phyloP scores from a whole-genome alignment of 345 rosid species.

The Rhizophora apiculata region DNA sequence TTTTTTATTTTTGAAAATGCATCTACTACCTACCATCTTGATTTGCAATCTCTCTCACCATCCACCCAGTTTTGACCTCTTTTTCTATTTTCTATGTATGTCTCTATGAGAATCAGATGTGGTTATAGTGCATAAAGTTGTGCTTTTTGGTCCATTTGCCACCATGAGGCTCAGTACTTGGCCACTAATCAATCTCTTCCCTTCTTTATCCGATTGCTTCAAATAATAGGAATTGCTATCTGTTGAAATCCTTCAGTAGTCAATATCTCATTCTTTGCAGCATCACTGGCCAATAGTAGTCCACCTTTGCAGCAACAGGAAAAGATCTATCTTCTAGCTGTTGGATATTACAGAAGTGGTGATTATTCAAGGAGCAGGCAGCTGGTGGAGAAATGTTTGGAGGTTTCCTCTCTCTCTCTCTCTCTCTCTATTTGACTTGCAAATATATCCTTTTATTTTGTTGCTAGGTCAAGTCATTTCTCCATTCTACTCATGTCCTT shows the following conservation, averaged over 20 bases:
- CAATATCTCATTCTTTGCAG: slow-evolving; percentile 31
- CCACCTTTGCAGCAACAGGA: slow-evolving; percentile 40
- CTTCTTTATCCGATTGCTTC: not conserved
- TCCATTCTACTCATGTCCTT: not conserved
- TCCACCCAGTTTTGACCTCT: no score
- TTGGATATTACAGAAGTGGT: slow-evolving; percentile 72
- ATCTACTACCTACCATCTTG: no score
- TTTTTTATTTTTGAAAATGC: no score
- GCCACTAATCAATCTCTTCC: not conserved
- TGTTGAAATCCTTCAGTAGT: slow-evolving; percentile 3
- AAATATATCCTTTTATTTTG: not conserved
- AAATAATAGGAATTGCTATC: not conserved
- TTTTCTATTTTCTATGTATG: no score
- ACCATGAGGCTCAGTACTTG: not conserved
- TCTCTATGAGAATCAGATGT: no score
- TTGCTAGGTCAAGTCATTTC: not conserved
- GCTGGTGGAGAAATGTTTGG: slow-evolving; percentile 60
- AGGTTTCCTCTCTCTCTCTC: slow-evolving; percentile 37
- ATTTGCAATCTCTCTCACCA: no score
- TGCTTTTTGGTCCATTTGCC: not conserved
- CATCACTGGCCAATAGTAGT: slow-evolving; percentile 49
- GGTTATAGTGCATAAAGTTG: no score
- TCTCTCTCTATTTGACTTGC: not conserved
- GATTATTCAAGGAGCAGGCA: slow-evolving; percentile 64
- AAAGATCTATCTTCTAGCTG: slow-evolving; percentile 78